phyloP scores from a whole-genome alignment of 805 yeast species.

The Barnettozyma sucrosica region DNA sequence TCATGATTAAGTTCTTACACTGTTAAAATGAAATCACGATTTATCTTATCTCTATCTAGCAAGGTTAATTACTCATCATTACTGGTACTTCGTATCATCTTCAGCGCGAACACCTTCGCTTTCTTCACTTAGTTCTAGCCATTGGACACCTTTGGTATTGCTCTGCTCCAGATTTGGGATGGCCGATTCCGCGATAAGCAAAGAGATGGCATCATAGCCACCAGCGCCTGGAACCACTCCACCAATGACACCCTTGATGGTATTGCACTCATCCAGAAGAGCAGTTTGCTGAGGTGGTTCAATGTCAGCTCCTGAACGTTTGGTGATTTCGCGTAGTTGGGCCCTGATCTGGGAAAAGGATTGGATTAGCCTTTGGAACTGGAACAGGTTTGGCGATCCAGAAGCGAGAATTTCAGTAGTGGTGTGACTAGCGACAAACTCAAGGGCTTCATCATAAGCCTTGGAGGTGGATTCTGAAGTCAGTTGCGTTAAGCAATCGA shows the following conservation, averaged over 20 bases:
- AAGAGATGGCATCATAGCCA: slow-evolving; percentile 87
- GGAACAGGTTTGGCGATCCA: slow-evolving; percentile 9
- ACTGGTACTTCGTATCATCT: slow-evolving; percentile 25
- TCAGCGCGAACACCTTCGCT: slow-evolving; percentile 52
- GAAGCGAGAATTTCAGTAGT: slow-evolving; percentile 9
- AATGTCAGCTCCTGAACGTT: slow-evolving; percentile 70
- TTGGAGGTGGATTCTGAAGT: slow-evolving; percentile 28
- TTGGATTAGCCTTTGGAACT: slow-evolving; percentile 30
- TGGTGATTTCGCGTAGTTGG: slow-evolving; percentile 55
- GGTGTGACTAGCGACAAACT: slow-evolving; percentile 13
- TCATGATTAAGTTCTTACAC: too few relatives aligned
- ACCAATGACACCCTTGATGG: slow-evolving; percentile 72
- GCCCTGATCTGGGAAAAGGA: slow-evolving; percentile 48
- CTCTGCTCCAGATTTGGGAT: slow-evolving; percentile 29
- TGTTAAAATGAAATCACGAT: too few relatives aligned
- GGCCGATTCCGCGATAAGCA: slow-evolving; percentile 50
- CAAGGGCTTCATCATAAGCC: slow-evolving; percentile 30
- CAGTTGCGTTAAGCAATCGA: slow-evolving; percentile 41
- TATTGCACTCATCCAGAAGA: slow-evolving; percentile 53
- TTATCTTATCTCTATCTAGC: background rate
- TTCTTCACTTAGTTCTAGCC: slow-evolving; percentile 67
- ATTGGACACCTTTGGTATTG: slow-evolving; percentile 44
- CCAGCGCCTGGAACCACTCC: slow-evolving; percentile 99
- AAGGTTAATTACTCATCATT: background rate
- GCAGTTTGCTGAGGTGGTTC: slow-evolving; percentile 78